Percentiles rank a stretch among this genome's conserved stretches.
Evolutionary conservation across 768 basidiomycete species (phyloP).

Genomic region (Daedalea quercina): DNA sequence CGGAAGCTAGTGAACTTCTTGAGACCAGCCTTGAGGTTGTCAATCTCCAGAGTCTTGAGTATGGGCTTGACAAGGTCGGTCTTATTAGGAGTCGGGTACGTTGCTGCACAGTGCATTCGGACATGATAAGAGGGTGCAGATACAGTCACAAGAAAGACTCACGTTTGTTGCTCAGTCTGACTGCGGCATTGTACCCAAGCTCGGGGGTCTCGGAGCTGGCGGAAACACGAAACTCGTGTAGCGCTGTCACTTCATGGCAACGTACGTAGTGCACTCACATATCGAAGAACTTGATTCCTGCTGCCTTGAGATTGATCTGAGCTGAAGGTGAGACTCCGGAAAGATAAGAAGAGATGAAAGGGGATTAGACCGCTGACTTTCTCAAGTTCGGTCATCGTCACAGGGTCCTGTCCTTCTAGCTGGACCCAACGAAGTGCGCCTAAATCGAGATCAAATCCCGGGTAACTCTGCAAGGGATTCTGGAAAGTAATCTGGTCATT

Average conservation of each 20-base stretch:
- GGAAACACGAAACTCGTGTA: constrained; percentile 3
- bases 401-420: constrained; percentile 56
- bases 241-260: not conserved
- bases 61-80: constrained; percentile 54
- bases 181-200: constrained; percentile 37
- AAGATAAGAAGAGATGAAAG: not conserved
- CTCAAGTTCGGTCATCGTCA: constrained; percentile 85
- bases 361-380: constrained; percentile 46
- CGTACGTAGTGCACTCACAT: constrained; percentile 37
- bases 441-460: constrained; percentile 70
- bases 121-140: constrained; percentile 10
- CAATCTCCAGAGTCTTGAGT: constrained; percentile 58
- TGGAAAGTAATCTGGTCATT: constrained; percentile 35
- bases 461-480: constrained; percentile 26
- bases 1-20: constrained; percentile 63
- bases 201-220: constrained; percentile 70
- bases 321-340: constrained; percentile 1
- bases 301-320: constrained; percentile 72
- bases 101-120: constrained; percentile 35
- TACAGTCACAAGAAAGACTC: constrained; percentile 15
- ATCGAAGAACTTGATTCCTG: constrained; percentile 82
- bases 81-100: constrained; percentile 54
- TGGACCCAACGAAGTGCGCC: constrained; percentile 69
- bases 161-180: constrained; percentile 34
- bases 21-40: constrained; percentile 59